Percentiles rank a stretch among this genome's conserved stretches.
phyloP scores from a whole-genome alignment of 768 basidiomycete species.

The Mycena crocata region DNA sequence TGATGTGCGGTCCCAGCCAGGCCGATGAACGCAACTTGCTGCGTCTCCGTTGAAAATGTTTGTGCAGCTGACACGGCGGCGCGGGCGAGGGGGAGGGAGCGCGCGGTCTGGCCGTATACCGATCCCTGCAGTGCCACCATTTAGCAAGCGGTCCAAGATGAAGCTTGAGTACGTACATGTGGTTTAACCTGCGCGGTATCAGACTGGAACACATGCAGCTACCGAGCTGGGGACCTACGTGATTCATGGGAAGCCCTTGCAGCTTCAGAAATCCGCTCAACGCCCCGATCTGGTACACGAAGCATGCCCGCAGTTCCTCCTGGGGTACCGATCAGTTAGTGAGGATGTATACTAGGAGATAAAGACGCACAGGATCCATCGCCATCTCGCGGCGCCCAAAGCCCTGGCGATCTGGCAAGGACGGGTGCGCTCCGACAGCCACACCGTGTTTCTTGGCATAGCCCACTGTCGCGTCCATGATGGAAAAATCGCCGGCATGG shows the following conservation, averaged over 20 bases:
- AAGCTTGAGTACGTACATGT: constrained; percentile 43
- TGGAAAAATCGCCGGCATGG: constrained; percentile 73
- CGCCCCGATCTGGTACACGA: constrained; percentile 78
- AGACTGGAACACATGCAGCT: not conserved
- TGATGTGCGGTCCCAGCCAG: constrained; percentile 75
- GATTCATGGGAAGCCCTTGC: constrained; percentile 64
- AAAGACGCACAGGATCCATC: constrained; percentile 59
- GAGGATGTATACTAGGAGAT: not conserved
- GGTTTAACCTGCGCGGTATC: constrained; percentile 60
- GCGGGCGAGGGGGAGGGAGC: constrained; percentile 65
- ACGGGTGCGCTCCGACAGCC: constrained; percentile 75
- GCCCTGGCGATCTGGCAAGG: constrained; percentile 71
- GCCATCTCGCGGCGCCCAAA: constrained; percentile 76
- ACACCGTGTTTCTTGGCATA: constrained; percentile 69
- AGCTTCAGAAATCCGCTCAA: constrained; percentile 67
- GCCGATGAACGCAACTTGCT: constrained; percentile 67
- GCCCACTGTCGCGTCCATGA: constrained; percentile 72
- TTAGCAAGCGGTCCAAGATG: not conserved
- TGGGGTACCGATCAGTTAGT: constrained; percentile 35
- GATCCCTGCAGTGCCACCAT: constrained; percentile 52
- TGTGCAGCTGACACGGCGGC: constrained; percentile 66
- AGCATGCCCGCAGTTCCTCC: constrained; percentile 67
- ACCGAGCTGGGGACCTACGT: constrained; percentile 54
- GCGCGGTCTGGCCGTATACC: constrained; percentile 69
- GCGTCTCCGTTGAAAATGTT: constrained; percentile 53